A percentile compares a stretch with the other conserved stretches of the same genome.
Conservation (phyloP, 768 basidiomycete species). For the Leccinum incarnatum region DNA sequence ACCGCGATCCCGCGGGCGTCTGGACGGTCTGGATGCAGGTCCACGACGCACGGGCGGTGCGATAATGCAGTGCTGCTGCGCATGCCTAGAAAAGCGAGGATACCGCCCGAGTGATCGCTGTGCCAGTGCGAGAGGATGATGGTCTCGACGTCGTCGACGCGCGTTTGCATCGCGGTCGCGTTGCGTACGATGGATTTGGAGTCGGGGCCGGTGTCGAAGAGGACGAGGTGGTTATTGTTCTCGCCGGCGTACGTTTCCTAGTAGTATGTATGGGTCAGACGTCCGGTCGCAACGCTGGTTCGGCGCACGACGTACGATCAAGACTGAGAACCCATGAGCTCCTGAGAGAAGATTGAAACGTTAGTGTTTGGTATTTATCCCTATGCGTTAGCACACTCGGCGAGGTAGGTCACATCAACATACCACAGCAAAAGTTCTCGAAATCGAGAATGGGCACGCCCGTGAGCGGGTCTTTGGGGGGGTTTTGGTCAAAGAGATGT, state of each 20-base stretch:
- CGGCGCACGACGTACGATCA: slow-evolving; percentile 52
- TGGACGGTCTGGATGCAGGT: slow-evolving; percentile 78
- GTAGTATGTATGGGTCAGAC: slow-evolving; percentile 19
- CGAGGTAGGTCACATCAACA: background rate
- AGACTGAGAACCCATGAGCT: slow-evolving; percentile 81
- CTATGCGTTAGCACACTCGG: background rate
- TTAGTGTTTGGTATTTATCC: background rate
- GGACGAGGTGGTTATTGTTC: slow-evolving; percentile 46
- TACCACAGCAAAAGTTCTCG: slow-evolving; percentile 70
- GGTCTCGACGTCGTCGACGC: slow-evolving; percentile 52
- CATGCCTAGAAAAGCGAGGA: slow-evolving; percentile 59
- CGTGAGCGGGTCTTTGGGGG: slow-evolving; percentile 40
- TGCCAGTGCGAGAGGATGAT: slow-evolving; percentile 82
- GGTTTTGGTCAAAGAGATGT: slow-evolving; percentile 53
- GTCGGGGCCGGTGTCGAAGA: slow-evolving; percentile 88
- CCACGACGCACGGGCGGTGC: slow-evolving; percentile 46
- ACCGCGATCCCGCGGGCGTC: slow-evolving; percentile 70
- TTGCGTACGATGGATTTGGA: slow-evolving; percentile 73
- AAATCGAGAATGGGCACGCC: slow-evolving; percentile 69
- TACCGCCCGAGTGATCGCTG: slow-evolving; percentile 70
- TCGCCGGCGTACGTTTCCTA: slow-evolving; percentile 59
- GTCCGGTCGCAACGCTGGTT: background rate
- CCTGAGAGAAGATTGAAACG: slow-evolving; percentile 36
- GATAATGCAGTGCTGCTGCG: slow-evolving; percentile 22
- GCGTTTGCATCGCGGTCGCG: slow-evolving; percentile 54